Conservation (phyloP, 1,139 yeast genomes). For the Candida buenavistaensis region DNA sequence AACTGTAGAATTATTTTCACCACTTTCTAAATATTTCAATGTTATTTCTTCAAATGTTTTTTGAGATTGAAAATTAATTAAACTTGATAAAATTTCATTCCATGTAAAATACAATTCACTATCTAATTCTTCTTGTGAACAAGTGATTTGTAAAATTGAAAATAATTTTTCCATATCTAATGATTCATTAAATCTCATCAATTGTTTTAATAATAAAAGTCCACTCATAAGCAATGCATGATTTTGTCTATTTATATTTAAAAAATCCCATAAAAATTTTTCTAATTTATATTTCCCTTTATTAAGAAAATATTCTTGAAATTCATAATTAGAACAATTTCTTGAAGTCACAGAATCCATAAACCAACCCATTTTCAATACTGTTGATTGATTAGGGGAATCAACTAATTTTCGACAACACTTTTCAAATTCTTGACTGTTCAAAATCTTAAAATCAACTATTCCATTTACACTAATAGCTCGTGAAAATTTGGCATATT, state of each 20-base stretch:
- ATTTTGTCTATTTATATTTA: conserved; percentile 6
- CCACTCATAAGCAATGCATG: conserved; percentile 9
- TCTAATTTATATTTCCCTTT: conserved; percentile 29
- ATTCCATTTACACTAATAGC: background rate
- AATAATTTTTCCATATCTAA: conserved; percentile 11
- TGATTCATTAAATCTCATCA: conserved; percentile 10
- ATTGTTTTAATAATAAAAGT: conserved; percentile 11
- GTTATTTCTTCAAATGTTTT: conserved; percentile 8
- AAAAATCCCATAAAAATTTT: conserved; percentile 20
- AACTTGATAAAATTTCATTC: conserved; percentile 11
- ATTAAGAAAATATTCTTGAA: conserved; percentile 23
- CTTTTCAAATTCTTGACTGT: conserved; percentile 11
- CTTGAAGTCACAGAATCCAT: conserved; percentile 12
- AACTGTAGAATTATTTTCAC: conserved; percentile 4
- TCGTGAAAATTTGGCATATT: conserved; percentile 2
- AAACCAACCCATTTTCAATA: conserved; percentile 7
- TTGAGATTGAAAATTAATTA: conserved; percentile 1
- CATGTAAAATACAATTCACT: conserved; percentile 13
- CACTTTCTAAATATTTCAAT: conserved; percentile 11
- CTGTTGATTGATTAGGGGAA: conserved; percentile 5
- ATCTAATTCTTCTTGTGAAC: conserved; percentile 8
- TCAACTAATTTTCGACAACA: conserved; percentile 10
- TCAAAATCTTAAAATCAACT: conserved; percentile 1
- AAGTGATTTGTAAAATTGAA: conserved; percentile 6
- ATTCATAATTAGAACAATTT: conserved; percentile 22